phyloP scores from a whole-genome alignment of 1,284 basidiomycete genomes.

The Pterulicium gracile region DNA sequence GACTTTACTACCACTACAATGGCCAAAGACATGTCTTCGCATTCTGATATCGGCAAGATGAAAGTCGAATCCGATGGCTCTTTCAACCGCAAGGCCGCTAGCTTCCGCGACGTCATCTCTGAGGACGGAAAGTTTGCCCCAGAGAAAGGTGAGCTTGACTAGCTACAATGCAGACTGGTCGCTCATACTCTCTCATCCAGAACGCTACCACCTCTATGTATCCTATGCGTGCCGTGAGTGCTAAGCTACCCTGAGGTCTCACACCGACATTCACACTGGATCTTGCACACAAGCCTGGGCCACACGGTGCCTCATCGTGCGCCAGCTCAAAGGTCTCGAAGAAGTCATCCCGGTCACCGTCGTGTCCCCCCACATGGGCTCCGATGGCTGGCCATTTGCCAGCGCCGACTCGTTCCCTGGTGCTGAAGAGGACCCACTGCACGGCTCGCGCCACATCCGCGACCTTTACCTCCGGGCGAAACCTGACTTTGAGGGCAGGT shows the following conservation, averaged over 20 bases:
- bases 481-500: slow-evolving; percentile 60
- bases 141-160: slow-evolving; percentile 49
- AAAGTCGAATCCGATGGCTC: slow-evolving; percentile 60
- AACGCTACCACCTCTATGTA: slow-evolving; percentile 85
- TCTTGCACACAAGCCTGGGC: slow-evolving; percentile 66
- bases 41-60: slow-evolving; percentile 58
- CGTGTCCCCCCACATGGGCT: slow-evolving; percentile 83
- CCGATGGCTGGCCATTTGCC: slow-evolving; percentile 84
- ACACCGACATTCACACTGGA: background rate
- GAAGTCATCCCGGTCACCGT: slow-evolving; percentile 67
- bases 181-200: slow-evolving; percentile 25
- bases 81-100: slow-evolving; percentile 68
- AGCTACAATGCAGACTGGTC: background rate
- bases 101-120: slow-evolving; percentile 70
- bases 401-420: slow-evolving; percentile 58
- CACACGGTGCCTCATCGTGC: slow-evolving; percentile 79
- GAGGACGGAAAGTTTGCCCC: slow-evolving; percentile 70
- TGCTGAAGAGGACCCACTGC: slow-evolving; percentile 64
- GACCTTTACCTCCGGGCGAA: slow-evolving; percentile 81
- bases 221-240: slow-evolving; percentile 71
- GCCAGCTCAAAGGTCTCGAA: slow-evolving; percentile 89
- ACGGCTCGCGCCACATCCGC: slow-evolving; percentile 62
- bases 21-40: slow-evolving; percentile 23
- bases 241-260: background rate
- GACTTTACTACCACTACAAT: slow-evolving; percentile 9